phyloP scores from a whole-genome alignment of 2,329 filamentous ascomycete species.

The Colletotrichum sublineola region DNA sequence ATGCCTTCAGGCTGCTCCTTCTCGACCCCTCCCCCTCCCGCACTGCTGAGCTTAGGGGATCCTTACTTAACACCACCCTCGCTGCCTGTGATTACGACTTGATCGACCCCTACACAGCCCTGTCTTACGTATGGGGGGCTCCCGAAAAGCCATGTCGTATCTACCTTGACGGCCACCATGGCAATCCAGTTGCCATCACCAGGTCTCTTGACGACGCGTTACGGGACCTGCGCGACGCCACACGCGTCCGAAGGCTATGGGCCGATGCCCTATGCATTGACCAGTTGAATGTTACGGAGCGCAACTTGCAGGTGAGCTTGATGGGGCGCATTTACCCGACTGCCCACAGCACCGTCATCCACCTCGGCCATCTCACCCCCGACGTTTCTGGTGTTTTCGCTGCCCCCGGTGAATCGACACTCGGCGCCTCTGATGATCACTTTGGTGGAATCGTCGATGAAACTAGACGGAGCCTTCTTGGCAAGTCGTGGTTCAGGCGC shows the following conservation, averaged over 20 bases:
- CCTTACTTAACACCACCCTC: constrained; percentile 30
- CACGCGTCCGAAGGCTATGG: constrained; percentile 44
- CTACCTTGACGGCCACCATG: constrained; percentile 39
- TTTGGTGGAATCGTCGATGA: not conserved
- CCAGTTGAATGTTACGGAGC: constrained; percentile 46
- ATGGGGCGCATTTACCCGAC: constrained; percentile 49
- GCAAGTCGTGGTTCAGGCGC: constrained; percentile 18
- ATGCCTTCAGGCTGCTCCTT: constrained; percentile 14
- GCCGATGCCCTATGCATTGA: constrained; percentile 52
- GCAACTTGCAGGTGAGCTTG: constrained; percentile 47
- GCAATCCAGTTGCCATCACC: constrained; percentile 3
- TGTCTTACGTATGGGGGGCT: constrained; percentile 47
- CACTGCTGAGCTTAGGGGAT: constrained; percentile 30
- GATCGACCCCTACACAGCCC: constrained; percentile 38
- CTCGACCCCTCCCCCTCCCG: constrained; percentile 15
- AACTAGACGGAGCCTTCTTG: constrained; percentile 23
- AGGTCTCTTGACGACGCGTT: constrained; percentile 47
- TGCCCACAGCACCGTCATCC: constrained; percentile 38
- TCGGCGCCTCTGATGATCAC: not conserved
- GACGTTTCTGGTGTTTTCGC: not conserved
- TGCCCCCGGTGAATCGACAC: not conserved
- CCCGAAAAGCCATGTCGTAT: constrained; percentile 39
- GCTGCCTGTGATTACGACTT: constrained; percentile 15
- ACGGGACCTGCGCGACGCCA: constrained; percentile 56
- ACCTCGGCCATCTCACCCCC: constrained; percentile 17